Conservation (phyloP, 805 yeast species). For the Starmerella stellata region DNA sequence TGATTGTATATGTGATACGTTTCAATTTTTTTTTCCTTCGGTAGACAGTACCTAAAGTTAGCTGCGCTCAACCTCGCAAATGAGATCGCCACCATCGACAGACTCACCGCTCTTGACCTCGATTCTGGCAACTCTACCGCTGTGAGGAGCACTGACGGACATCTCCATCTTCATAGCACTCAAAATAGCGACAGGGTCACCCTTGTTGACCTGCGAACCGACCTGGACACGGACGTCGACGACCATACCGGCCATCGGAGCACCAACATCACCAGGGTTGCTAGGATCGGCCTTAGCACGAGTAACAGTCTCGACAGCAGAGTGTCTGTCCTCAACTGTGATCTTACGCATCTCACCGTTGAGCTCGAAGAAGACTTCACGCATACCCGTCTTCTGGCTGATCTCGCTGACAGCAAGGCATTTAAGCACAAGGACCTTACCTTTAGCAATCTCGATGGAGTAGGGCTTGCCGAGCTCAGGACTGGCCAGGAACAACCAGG, state of each 20-base stretch:
- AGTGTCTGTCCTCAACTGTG: constrained; percentile 70
- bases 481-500: constrained; percentile 74
- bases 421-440: constrained; percentile 82
- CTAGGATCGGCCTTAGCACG: constrained; percentile 81
- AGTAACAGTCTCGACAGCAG: constrained; percentile 65
- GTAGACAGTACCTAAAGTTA: no score
- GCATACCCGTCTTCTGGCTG: constrained; percentile 63
- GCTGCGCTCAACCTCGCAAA: constrained; percentile 35
- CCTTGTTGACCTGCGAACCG: constrained; percentile 83
- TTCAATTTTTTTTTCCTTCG: no score
- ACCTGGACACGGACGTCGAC: constrained; percentile 83
- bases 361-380: constrained; percentile 94
- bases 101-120: constrained; percentile 78
- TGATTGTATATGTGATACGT: no score
- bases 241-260: constrained; percentile 98
- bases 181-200: constrained; percentile 82
- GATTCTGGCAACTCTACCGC: constrained; percentile 67
- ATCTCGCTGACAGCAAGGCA: constrained; percentile 85
- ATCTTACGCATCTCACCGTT: constrained; percentile 98
- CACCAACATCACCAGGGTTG: constrained; percentile 84
- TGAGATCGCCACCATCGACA: constrained; percentile 84
- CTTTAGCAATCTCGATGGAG: constrained; percentile 76
- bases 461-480: constrained; percentile 79
- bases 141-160: constrained; percentile 84
- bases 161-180: constrained; percentile 99